These are phyloP conservation scores for Verticillium tricorpus DNA, from an alignment of 2,329 filamentous ascomycete genomes.

Conservation along the genomic window DNA sequence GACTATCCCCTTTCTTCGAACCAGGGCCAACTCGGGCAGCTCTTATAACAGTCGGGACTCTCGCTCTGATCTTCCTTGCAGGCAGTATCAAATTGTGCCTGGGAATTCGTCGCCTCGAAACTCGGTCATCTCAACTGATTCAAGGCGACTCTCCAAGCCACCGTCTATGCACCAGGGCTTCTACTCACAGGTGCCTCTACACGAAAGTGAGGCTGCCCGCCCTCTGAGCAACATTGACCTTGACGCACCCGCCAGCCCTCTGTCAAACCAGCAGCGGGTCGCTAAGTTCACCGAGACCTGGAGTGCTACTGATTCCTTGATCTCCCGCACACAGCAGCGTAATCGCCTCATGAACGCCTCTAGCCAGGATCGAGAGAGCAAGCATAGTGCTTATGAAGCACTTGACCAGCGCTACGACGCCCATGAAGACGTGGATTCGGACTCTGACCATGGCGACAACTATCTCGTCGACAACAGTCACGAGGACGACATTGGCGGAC, in stretches of 20 bases:
- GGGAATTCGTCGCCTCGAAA: slow-evolving; percentile 35
- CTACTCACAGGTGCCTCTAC: slow-evolving; percentile 46
- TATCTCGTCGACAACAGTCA: slow-evolving; percentile 17
- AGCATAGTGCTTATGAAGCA: slow-evolving; percentile 37
- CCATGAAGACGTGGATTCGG: slow-evolving; percentile 35
- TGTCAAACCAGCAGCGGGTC: slow-evolving; percentile 26
- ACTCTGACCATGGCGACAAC: slow-evolving; percentile 32
- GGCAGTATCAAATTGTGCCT: slow-evolving; percentile 48
- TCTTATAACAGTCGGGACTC: slow-evolving; percentile 52
- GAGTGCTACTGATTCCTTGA: slow-evolving; percentile 49
- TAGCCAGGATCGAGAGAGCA: slow-evolving; percentile 22
- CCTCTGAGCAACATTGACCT: slow-evolving; percentile 4
- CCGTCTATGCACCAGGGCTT: slow-evolving; percentile 33
- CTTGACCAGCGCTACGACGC: slow-evolving; percentile 40
- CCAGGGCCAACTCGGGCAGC: slow-evolving; percentile 59
- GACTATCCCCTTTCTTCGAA: slow-evolving; percentile 76
- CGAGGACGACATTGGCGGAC: slow-evolving; percentile 14
- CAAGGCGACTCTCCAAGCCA: slow-evolving; percentile 42
- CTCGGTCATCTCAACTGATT: slow-evolving; percentile 36
- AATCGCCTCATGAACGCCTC: slow-evolving; percentile 34
- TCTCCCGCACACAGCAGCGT: slow-evolving; percentile 50
- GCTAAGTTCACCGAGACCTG: slow-evolving; percentile 51
- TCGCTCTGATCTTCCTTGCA: slow-evolving; percentile 47
- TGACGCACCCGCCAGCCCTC: slow-evolving; percentile 7
- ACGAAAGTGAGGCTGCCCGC: slow-evolving; percentile 23